Evolutionary conservation across 805 yeast genomes (phyloP).

Genomic region (Vanderwaltozyma polyspora): DNA sequence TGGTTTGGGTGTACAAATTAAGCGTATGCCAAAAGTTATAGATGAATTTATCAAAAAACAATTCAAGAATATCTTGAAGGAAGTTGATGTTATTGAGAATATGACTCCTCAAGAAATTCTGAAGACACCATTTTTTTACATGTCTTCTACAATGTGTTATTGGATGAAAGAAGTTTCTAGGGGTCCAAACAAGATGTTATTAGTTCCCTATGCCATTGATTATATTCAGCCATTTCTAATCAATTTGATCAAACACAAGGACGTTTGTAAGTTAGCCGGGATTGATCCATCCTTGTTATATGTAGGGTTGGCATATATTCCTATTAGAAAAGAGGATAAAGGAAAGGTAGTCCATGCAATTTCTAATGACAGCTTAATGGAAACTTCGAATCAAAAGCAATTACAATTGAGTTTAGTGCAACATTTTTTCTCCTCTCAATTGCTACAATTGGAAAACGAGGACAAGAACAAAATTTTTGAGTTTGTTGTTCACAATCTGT

Average conservation of each 20-base stretch:
- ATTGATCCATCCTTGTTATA: constrained; percentile 41
- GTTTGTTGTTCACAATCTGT: constrained; percentile 36
- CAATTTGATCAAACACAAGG: constrained; percentile 53
- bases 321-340: constrained; percentile 34
- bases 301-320: constrained; percentile 35
- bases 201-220: constrained; percentile 39
- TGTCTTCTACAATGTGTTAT: constrained; percentile 50
- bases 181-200: constrained; percentile 40
- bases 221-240: constrained; percentile 59
- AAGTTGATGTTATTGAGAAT: constrained; percentile 25
- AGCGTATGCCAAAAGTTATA: constrained; percentile 24
- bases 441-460: constrained; percentile 38
- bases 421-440: constrained; percentile 57
- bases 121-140: constrained; percentile 47
- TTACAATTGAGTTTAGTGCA: constrained; percentile 62
- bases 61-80: constrained; percentile 35
- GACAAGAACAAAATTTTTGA: constrained; percentile 42
- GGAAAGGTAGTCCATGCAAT: constrained; percentile 34
- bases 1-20: constrained; percentile 29
- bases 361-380: constrained; percentile 28
- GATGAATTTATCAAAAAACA: constrained; percentile 30
- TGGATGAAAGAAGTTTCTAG: constrained; percentile 44
- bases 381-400: constrained; percentile 47
- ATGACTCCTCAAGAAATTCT: constrained; percentile 43
- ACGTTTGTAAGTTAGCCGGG: constrained; percentile 61